Evolutionary conservation across 768 basidiomycete species (phyloP).

Genomic region (Pulveroboletus sp.): DNA sequence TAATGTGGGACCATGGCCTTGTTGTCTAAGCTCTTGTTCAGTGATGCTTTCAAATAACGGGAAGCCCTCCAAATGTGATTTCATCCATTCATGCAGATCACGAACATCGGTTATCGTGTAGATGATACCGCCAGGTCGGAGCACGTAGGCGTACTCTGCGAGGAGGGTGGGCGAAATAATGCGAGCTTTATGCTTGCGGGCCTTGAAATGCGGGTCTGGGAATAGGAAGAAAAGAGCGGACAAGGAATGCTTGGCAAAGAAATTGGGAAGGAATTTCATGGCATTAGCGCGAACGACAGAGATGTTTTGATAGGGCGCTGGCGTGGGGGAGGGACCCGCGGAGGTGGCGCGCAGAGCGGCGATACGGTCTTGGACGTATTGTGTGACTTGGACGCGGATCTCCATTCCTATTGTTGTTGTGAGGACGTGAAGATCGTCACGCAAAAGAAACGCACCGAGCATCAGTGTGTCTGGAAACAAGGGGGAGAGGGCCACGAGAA

Average conservation of each 20-base stretch:
- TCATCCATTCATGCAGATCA: conserved; percentile 96
- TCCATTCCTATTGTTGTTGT: conserved; percentile 69
- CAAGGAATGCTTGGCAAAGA: conserved; percentile 86
- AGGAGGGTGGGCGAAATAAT: conserved; percentile 97
- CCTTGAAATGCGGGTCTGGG: conserved; percentile 98
- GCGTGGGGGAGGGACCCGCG: conserved; percentile 21
- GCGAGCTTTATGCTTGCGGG: conserved; percentile 96
- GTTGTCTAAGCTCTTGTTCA: conserved; percentile 67
- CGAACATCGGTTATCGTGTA: conserved; percentile 98
- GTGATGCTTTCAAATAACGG: conserved; percentile 82
- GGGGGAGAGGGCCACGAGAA: conserved; percentile 84
- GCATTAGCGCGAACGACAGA: conserved; percentile 94
- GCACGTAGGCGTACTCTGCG: conserved; percentile 94
- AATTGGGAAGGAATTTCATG: conserved; percentile 98
- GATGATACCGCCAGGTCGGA: conserved; percentile 89
- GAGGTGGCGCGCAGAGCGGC: conserved; percentile 78
- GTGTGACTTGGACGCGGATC: conserved; percentile 93
- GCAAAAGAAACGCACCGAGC: conserved; percentile 62
- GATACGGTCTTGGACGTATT: conserved; percentile 94
- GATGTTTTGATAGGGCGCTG: conserved; percentile 74
- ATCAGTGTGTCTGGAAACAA: conserved; percentile 89
- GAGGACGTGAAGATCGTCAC: neutral
- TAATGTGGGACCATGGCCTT: conserved; percentile 74
- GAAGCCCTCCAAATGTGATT: conserved; percentile 77
- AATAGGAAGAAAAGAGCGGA: conserved; percentile 96